Percentiles rank a stretch among this genome's conserved stretches.
These are phyloP conservation scores for Chaetomium globosum DNA, from an alignment of 2,329 filamentous ascomycete genomes.

Conservation along the genomic window DNA sequence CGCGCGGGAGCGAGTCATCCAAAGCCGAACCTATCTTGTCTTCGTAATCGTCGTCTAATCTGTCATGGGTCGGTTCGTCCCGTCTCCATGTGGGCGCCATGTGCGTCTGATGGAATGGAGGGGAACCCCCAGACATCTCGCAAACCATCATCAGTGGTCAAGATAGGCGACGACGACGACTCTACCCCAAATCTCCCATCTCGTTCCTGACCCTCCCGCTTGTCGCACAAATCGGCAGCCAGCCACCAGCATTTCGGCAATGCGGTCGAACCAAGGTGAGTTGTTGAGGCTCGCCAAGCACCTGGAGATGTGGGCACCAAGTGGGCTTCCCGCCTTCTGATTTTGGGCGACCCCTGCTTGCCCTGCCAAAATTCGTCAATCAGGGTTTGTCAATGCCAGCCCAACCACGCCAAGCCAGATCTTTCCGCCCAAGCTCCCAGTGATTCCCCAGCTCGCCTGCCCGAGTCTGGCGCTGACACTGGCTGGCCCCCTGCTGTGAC, in stretches of 20 bases:
- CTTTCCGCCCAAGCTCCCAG: slow-evolving; percentile 32
- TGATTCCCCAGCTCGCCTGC: slow-evolving; percentile 10
- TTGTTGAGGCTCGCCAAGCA: slow-evolving; percentile 5
- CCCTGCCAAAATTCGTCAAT: background rate
- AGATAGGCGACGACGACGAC: background rate
- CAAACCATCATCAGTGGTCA: background rate
- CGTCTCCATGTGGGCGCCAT: slow-evolving; percentile 26
- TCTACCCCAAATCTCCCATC: background rate
- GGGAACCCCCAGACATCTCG: background rate
- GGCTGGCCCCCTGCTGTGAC: background rate
- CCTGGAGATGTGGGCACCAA: slow-evolving; percentile 25
- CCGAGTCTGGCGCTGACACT: slow-evolving; percentile 14
- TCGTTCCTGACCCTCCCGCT: background rate
- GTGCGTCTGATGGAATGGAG: slow-evolving; percentile 15
- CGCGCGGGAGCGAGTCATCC: background rate
- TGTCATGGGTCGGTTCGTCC: slow-evolving; percentile 19
- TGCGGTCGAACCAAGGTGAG: background rate
- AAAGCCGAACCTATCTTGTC: background rate
- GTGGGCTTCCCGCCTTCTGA: slow-evolving; percentile 32
- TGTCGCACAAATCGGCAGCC: slow-evolving; percentile 14
- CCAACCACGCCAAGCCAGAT: slow-evolving; percentile 32
- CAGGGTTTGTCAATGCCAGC: slow-evolving; percentile 14
- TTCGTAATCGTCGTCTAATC: background rate
- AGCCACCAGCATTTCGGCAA: slow-evolving; percentile 24
- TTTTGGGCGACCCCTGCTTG: slow-evolving; percentile 26